Evolutionary conservation across 768 basidiomycete genomes (phyloP).

Genomic region (Boletellus emodensis): DNA sequence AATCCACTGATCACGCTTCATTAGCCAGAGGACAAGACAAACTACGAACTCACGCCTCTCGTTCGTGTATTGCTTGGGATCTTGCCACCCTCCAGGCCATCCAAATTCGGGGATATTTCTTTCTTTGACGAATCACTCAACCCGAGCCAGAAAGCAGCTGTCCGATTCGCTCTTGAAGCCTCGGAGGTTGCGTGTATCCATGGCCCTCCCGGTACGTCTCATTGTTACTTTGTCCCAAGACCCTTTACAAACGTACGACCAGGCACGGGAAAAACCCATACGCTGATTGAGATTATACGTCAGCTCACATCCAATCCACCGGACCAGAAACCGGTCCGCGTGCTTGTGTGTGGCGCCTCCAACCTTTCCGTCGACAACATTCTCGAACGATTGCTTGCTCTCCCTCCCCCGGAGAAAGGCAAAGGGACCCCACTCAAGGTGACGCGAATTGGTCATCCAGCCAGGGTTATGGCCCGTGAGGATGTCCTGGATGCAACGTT

Average conservation of each 20-base stretch:
- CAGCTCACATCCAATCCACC: conserved; percentile 58
- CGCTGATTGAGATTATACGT: conserved; percentile 88
- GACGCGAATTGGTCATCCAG: conserved; percentile 94
- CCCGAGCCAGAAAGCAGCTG: conserved; percentile 76
- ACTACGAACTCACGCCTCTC: conserved; percentile 46
- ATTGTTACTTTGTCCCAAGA: not conserved
- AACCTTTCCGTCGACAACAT: conserved; percentile 97
- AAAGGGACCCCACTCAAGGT: conserved; percentile 46
- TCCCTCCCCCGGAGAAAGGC: conserved; percentile 49
- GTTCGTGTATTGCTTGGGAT: conserved; percentile 72
- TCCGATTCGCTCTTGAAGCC: conserved; percentile 76
- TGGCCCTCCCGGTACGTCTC: conserved; percentile 79
- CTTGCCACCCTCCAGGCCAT: conserved; percentile 40
- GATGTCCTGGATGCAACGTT: conserved; percentile 63
- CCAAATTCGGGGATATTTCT: conserved; percentile 38
- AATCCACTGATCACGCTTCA: conserved; percentile 1
- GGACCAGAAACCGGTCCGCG: conserved; percentile 46
- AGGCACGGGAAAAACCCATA: conserved; percentile 96
- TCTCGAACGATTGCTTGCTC: conserved; percentile 72
- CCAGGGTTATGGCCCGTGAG: conserved; percentile 77
- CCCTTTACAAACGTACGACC: not conserved
- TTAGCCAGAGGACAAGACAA: conserved; percentile 39
- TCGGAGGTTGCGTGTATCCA: conserved; percentile 89
- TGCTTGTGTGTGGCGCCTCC: conserved; percentile 90
- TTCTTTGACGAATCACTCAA: conserved; percentile 82